These are phyloP conservation scores for Crotalaria pallida DNA, from an alignment of 306 rosid species.

Conservation along the genomic window DNA sequence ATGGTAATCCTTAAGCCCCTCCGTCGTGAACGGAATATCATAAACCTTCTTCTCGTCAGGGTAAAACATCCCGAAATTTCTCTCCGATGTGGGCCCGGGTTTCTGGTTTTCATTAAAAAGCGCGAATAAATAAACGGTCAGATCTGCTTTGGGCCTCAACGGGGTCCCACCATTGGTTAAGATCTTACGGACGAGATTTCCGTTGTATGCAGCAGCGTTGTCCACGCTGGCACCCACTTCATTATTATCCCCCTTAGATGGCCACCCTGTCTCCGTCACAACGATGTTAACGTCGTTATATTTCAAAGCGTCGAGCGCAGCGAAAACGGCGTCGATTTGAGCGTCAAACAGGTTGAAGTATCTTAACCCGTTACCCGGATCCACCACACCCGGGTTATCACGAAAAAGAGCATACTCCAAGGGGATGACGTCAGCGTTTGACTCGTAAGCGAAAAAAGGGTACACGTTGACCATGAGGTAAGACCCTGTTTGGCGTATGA, in stretches of 20 bases:
- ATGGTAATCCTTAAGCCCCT: conserved; percentile 44
- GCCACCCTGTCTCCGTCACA: conserved; percentile 91
- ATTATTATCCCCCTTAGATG: conserved; percentile 66
- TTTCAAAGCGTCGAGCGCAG: conserved; percentile 63
- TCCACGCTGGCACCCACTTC: conserved; percentile 76
- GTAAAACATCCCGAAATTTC: conserved; percentile 82
- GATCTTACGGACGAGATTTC: conserved; percentile 76
- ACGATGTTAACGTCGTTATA: conserved; percentile 65
- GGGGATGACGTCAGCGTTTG: conserved; percentile 79
- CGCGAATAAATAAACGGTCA: conserved; percentile 83
- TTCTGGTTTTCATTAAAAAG: conserved; percentile 85
- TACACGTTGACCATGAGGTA: conserved; percentile 89
- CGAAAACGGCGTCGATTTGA: conserved; percentile 91
- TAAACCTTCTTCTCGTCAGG: conserved; percentile 66
- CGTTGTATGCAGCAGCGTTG: conserved; percentile 91
- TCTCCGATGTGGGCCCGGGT: conserved; percentile 75
- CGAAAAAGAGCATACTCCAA: conserved; percentile 80
- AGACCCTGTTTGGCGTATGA: conserved; percentile 76
- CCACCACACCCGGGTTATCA: conserved; percentile 70
- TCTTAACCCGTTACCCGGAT: conserved; percentile 72
- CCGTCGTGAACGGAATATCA: conserved; percentile 61
- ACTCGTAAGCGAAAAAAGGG: conserved; percentile 92
- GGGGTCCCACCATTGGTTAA: conserved; percentile 77
- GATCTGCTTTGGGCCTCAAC: conserved; percentile 64
- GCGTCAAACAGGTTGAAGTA: conserved; percentile 84